phyloP scores from a whole-genome alignment of 1,284 basidiomycete species.

The Ganoderma boninense region DNA sequence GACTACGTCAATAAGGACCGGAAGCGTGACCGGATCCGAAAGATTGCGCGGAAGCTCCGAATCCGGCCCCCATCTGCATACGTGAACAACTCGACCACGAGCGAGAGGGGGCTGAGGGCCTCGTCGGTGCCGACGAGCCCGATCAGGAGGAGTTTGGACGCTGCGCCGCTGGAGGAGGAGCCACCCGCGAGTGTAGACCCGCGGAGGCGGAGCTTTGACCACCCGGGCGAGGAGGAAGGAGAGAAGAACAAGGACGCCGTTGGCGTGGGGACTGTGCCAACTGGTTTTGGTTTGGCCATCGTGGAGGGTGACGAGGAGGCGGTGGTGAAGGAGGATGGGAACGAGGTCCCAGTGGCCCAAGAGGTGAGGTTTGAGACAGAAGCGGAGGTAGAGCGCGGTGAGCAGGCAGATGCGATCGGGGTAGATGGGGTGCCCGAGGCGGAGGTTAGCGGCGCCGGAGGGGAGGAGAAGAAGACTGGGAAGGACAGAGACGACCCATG shows the following conservation, averaged over 20 bases:
- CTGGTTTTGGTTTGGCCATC: slow-evolving; percentile 18
- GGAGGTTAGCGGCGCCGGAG: slow-evolving; percentile 6
- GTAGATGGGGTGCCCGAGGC: slow-evolving; percentile 37
- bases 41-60: slow-evolving; percentile 69
- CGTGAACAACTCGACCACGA: slow-evolving; percentile 22
- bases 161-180: slow-evolving; percentile 33
- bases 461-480: slow-evolving; percentile 24
- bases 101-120: slow-evolving; percentile 32
- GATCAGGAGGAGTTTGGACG: slow-evolving; percentile 37
- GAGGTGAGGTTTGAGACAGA: slow-evolving; percentile 24
- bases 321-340: neutral
- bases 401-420: slow-evolving; percentile 30
- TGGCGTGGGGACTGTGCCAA: neutral
- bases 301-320: slow-evolving; percentile 24
- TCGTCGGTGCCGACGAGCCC: slow-evolving; percentile 45
- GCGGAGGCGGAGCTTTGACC: slow-evolving; percentile 40
- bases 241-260: slow-evolving; percentile 29
- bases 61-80: slow-evolving; percentile 40
- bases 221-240: slow-evolving; percentile 32
- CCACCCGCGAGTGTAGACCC: slow-evolving; percentile 38
- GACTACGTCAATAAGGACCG: slow-evolving; percentile 69
- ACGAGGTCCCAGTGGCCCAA: neutral
- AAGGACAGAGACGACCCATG: slow-evolving; percentile 57
- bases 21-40: slow-evolving; percentile 78
- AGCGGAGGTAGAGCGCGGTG: slow-evolving; percentile 31